phyloP scores from a whole-genome alignment of 805 yeast genomes.

The Cyberlindnera samutprakarnensis region DNA sequence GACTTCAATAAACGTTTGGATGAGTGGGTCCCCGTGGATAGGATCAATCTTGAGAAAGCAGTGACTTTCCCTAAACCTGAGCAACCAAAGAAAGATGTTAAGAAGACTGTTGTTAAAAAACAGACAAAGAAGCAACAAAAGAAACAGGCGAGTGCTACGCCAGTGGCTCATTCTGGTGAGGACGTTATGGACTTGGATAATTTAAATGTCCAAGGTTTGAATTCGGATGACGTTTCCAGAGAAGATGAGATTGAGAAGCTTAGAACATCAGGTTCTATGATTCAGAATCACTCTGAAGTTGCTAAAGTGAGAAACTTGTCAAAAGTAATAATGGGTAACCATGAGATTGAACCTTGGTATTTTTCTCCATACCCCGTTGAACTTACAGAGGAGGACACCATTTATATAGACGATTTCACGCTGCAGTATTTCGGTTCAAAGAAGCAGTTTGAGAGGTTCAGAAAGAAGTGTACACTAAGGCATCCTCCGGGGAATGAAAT shows the following conservation, averaged over 20 bases:
- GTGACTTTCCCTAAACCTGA: slow-evolving; percentile 65
- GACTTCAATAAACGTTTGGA: slow-evolving; percentile 95
- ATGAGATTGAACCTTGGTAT: slow-evolving; percentile 97
- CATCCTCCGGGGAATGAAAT: slow-evolving; percentile 99
- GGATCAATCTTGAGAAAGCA: slow-evolving; percentile 66
- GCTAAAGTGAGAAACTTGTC: slow-evolving; percentile 83
- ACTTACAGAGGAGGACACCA: slow-evolving; percentile 82
- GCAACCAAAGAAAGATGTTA: slow-evolving; percentile 17
- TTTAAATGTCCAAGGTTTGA: slow-evolving; percentile 76
- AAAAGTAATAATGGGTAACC: slow-evolving; percentile 77
- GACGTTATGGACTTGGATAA: slow-evolving; percentile 83
- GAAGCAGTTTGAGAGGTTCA: slow-evolving; percentile 88
- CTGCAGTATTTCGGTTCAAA: slow-evolving; percentile 80
- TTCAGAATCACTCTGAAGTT: slow-evolving; percentile 79
- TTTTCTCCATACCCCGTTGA: slow-evolving; percentile 96
- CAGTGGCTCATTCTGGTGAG: slow-evolving; percentile 8
- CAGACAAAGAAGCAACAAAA: slow-evolving; percentile 24
- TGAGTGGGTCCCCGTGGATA: slow-evolving; percentile 78
- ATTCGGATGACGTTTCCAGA: slow-evolving; percentile 63
- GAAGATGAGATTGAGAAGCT: slow-evolving; percentile 91
- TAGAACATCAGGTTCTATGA: slow-evolving; percentile 96
- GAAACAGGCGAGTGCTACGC: slow-evolving; percentile 24
- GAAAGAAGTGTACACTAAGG: slow-evolving; percentile 77
- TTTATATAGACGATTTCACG: slow-evolving; percentile 89
- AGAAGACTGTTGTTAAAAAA: slow-evolving; percentile 3